Evolutionary conservation across 2,329 filamentous ascomycete genomes (phyloP).

Genomic region (Grosmannia penicillata): DNA sequence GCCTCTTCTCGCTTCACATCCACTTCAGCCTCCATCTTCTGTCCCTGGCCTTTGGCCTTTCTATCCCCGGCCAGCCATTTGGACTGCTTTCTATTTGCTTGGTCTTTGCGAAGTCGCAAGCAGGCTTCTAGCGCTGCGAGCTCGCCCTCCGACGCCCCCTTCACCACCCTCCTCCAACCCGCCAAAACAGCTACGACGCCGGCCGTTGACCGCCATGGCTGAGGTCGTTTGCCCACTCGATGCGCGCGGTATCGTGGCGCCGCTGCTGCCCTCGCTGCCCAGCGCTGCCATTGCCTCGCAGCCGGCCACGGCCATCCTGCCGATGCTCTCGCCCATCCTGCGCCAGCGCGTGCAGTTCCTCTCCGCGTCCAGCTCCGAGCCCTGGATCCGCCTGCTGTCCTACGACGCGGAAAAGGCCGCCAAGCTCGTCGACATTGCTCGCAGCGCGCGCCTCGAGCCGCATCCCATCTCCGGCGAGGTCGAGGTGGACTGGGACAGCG

Average conservation of each 20-base stretch:
- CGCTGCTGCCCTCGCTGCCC: conserved; percentile 44
- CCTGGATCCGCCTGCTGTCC: conserved; percentile 60
- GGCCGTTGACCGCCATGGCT: conserved; percentile 9
- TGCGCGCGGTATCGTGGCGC: conserved; percentile 32
- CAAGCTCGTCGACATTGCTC: conserved; percentile 45
- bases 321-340: conserved; percentile 49
- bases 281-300: conserved; percentile 42
- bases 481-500: conserved; percentile 51
- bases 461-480: conserved; percentile 71
- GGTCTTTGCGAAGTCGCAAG: too few relatives aligned
- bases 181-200: too few relatives aligned
- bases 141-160: too few relatives aligned
- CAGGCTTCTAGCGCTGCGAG: too few relatives aligned
- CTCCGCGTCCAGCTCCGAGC: conserved; percentile 40
- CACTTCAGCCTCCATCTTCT: too few relatives aligned
- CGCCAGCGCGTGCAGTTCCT: conserved; percentile 53
- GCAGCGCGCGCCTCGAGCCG: conserved; percentile 53
- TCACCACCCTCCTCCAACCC: background rate
- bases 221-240: conserved; percentile 27
- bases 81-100: too few relatives aligned
- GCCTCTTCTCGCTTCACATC: too few relatives aligned
- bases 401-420: conserved; percentile 46
- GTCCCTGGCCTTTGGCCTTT: too few relatives aligned
- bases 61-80: too few relatives aligned
- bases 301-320: conserved; percentile 40